phyloP scores from a whole-genome alignment of 345 rosid species.

The Melastoma malabathricum region DNA sequence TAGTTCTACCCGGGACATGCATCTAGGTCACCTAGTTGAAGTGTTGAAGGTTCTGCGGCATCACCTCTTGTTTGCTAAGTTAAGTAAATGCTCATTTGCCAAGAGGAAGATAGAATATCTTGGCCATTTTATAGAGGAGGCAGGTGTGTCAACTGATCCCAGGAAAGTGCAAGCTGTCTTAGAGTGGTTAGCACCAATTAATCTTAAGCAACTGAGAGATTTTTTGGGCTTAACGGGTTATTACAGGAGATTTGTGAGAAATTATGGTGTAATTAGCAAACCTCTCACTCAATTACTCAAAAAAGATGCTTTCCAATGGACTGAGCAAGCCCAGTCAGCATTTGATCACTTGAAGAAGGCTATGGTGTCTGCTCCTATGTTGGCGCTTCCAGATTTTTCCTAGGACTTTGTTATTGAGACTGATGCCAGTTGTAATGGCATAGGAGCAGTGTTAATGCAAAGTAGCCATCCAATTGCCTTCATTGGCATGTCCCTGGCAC shows the following conservation, averaged over 20 bases:
- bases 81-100: neutral
- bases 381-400: neutral
- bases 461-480: neutral
- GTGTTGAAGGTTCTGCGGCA: neutral
- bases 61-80: neutral
- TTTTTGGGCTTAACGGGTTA: constrained; percentile 4
- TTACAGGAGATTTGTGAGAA: neutral
- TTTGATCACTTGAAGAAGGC: neutral
- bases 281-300: neutral
- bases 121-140: neutral
- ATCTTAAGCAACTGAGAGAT: neutral
- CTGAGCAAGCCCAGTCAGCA: neutral
- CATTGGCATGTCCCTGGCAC: neutral
- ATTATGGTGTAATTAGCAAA: neutral
- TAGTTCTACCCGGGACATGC: neutral
- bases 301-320: constrained; percentile 1
- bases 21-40: too few species aligned
- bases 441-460: neutral
- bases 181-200: neutral
- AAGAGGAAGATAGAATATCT: neutral
- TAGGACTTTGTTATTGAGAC: neutral
- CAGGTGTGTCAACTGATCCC: neutral
- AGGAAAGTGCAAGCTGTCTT: neutral
- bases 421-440: neutral
- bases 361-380: neutral